Evolutionary conservation across 306 rosid species (phyloP), one percentile per base, ranked within the genome.

Genomic region (Bauhinia variegata): DNA sequence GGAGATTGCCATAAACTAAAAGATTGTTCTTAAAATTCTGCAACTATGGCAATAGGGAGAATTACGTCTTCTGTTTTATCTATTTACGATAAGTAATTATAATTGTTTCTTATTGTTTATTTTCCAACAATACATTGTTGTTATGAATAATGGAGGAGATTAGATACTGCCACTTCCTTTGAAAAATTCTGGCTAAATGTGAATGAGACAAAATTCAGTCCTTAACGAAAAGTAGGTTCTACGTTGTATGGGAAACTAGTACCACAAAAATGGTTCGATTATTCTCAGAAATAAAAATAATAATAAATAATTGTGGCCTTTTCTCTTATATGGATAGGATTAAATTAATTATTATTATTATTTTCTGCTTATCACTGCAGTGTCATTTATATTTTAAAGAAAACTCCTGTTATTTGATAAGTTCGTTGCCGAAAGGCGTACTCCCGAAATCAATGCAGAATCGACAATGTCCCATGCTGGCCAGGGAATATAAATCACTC

Each of bases 401-500:
- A 63, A 62, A 62, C 57, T 68, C 60, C 28, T 41, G 30, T 47
- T 55, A 55, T 42, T 51, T 68, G 51, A 51, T 16, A 57, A 50
- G 39, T 63, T 74, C 67, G 57, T 74, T 80, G 78, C 83, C 9
- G 74, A 56, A 50, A 78, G 81, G 63, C 71, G 73, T 48, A 53
- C 76, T 59, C 79, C 83, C 43, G 84, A 68, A 46, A 41, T 75
- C 75, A 81, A 82, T 63, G 78, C 54, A 63, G 81, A 65, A 63
- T 57, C 86, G 51, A 62, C 89, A 34, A 72, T 55, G 66, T 75
- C 85, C 62, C 87, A 71, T 71, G 68, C 67, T 57, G 79, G 67
- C 70, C 78, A 79, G 57, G 85, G 92, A 70, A 87, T 92, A 60
- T 95, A 87, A 73, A 86, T 89, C 30, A 92, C 96, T 56, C 79